phyloP scores from a whole-genome alignment of 352 stramenopile species.

The Pythium apleroticum region DNA sequence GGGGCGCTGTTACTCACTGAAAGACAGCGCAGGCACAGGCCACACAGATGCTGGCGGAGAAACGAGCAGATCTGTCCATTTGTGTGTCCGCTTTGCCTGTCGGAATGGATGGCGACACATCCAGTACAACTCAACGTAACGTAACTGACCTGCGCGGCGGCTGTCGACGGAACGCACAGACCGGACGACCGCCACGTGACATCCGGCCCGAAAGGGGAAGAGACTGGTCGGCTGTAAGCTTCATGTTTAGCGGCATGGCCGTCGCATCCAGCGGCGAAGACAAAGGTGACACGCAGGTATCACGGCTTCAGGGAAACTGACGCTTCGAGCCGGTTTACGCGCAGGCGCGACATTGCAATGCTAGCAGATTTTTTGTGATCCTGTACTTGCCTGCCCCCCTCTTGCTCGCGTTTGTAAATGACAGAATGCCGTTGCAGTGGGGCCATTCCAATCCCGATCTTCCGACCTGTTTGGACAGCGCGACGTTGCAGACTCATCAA shows the following conservation, averaged over 20 bases:
- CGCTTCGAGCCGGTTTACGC: background rate
- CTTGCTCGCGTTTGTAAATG: no score
- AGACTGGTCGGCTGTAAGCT: background rate
- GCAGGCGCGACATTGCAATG: no score
- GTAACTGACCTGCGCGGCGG: background rate
- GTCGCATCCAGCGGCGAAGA: background rate
- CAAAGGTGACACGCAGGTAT: background rate
- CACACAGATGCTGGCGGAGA: conserved; percentile 18
- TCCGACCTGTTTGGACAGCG: no score
- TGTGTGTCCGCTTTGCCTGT: background rate
- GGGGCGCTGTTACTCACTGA: conserved; percentile 7
- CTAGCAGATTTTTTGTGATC: no score
- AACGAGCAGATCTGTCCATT: background rate
- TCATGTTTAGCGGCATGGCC: background rate
- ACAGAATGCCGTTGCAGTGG: no score
- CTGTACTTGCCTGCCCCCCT: no score
- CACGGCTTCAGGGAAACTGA: background rate
- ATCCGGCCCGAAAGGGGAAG: background rate
- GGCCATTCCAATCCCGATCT: background rate
- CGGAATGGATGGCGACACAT: background rate
- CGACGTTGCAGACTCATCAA: background rate
- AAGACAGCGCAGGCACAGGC: conserved; percentile 16
- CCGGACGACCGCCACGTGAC: background rate
- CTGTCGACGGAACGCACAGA: background rate
- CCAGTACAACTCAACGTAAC: no score